A percentile compares a stretch with the other conserved stretches of the same genome.
These are phyloP conservation scores for Brassica rapa DNA, from an alignment of 345 rosid genomes.

Conservation along the genomic window DNA sequence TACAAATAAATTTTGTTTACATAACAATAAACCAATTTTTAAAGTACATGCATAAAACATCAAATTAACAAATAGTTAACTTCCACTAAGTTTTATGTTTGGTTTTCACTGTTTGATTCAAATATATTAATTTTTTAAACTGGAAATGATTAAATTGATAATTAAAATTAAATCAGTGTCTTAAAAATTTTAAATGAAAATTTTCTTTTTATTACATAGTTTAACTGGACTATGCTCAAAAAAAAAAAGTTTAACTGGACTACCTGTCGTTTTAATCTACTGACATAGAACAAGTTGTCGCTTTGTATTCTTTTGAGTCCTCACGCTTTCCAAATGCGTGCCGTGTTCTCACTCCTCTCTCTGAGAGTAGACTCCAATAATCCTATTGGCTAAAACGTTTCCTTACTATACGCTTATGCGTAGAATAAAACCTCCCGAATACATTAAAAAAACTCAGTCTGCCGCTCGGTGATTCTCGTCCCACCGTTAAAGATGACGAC, in stretches of 20 bases:
- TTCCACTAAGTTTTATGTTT: background rate
- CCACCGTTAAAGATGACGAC: slow-evolving; percentile 43
- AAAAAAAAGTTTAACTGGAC: background rate
- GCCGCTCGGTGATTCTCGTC: slow-evolving; percentile 25
- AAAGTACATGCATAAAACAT: background rate
- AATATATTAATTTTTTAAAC: background rate
- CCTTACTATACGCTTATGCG: background rate
- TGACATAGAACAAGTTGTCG: slow-evolving; percentile 16
- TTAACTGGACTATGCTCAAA: background rate
- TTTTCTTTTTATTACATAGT: background rate
- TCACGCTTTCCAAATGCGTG: slow-evolving; percentile 17
- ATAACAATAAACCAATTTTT: background rate
- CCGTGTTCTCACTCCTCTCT: slow-evolving; percentile 13
- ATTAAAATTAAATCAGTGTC: background rate
- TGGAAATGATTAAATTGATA: background rate
- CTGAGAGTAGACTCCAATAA: background rate
- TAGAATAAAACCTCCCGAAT: background rate
- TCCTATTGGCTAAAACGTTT: slow-evolving; percentile 10
- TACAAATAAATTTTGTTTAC: background rate
- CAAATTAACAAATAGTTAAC: background rate
- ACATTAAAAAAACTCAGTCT: background rate
- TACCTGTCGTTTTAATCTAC: background rate
- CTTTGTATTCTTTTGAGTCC: background rate
- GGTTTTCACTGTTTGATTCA: background rate
- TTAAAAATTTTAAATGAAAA: background rate